phyloP scores from a whole-genome alignment of 441 rosid species.

The Croton laevigatus region DNA sequence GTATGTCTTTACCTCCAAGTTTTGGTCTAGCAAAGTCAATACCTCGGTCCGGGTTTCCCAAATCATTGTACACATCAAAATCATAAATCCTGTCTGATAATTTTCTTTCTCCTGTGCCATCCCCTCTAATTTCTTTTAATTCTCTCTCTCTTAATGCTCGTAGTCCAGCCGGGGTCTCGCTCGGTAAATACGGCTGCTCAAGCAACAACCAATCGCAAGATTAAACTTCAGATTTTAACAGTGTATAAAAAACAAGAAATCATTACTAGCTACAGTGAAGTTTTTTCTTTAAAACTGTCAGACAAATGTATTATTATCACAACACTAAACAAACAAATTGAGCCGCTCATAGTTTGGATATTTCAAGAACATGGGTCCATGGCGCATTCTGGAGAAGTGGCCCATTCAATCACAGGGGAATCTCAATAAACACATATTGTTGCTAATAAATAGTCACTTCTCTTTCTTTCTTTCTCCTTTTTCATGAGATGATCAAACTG shows the following conservation, averaged over 20 bases:
- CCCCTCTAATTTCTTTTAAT: conserved; percentile 62
- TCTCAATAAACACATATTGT: conserved; percentile 11
- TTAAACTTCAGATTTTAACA: not conserved
- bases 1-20: conserved; percentile 65
- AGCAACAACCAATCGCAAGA: conserved; percentile 2
- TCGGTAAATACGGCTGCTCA: conserved; percentile 84
- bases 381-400: conserved; percentile 4
- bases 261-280: not conserved
- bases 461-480: not conserved
- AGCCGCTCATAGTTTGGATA: conserved; percentile 12
- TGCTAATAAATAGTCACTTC: not conserved
- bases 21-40: conserved; percentile 54
- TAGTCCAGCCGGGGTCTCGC: conserved; percentile 75
- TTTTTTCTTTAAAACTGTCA: not conserved
- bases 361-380: conserved; percentile 11
- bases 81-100: conserved; percentile 80
- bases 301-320: conserved; percentile 10
- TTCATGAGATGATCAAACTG: not conserved
- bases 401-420: conserved; percentile 13
- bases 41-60: conserved; percentile 87
- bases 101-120: conserved; percentile 67
- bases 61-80: conserved; percentile 76
- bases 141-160: conserved; percentile 64
- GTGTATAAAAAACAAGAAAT: too few species aligned
- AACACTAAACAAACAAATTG: not conserved